These are phyloP conservation scores for Xylaria sp. DNA, from an alignment of 2,329 filamentous ascomycete species.

Conservation along the genomic window DNA sequence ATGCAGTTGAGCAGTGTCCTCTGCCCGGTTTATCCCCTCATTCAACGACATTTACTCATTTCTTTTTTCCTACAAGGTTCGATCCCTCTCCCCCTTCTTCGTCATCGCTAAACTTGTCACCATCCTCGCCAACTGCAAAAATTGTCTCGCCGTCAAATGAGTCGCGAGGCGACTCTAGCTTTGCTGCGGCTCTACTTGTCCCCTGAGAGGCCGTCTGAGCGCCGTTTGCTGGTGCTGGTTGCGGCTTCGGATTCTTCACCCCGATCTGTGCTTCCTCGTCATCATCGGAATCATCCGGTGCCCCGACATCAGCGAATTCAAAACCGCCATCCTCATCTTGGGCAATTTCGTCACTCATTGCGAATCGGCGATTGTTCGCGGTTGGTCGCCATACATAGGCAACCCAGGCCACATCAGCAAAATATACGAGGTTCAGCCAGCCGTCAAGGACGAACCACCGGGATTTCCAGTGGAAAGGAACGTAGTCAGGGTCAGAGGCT, in stretches of 20 bases:
- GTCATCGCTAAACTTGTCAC: slow-evolving; percentile 84
- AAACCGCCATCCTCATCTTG: slow-evolving; percentile 97
- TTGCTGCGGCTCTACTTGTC: slow-evolving; percentile 40
- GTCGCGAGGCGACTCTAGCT: slow-evolving; percentile 66
- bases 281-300: slow-evolving; percentile 72
- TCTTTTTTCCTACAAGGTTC: slow-evolving; percentile 63
- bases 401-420: slow-evolving; percentile 91
- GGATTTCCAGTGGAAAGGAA: slow-evolving; percentile 96
- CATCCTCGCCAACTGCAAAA: slow-evolving; percentile 90
- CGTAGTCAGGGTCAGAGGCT: slow-evolving; percentile 84
- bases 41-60: slow-evolving; percentile 42
- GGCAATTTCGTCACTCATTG: slow-evolving; percentile 98
- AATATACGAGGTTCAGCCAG: slow-evolving; percentile 96
- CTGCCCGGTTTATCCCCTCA: neutral
- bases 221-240: slow-evolving; percentile 36
- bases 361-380: slow-evolving; percentile 95
- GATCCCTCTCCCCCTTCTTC: slow-evolving; percentile 69
- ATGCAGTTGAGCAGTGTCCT: slow-evolving; percentile 7
- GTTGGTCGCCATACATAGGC: slow-evolving; percentile 97
- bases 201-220: slow-evolving; percentile 39
- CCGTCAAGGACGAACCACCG: slow-evolving; percentile 98
- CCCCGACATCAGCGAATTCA: slow-evolving; percentile 92
- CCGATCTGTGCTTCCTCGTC: slow-evolving; percentile 67
- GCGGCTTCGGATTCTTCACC: slow-evolving; percentile 50
- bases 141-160: slow-evolving; percentile 87